These are phyloP conservation scores for Crithidia acanthocephali DNA, from an alignment of 208 protist genomes.

Conservation along the genomic window DNA sequence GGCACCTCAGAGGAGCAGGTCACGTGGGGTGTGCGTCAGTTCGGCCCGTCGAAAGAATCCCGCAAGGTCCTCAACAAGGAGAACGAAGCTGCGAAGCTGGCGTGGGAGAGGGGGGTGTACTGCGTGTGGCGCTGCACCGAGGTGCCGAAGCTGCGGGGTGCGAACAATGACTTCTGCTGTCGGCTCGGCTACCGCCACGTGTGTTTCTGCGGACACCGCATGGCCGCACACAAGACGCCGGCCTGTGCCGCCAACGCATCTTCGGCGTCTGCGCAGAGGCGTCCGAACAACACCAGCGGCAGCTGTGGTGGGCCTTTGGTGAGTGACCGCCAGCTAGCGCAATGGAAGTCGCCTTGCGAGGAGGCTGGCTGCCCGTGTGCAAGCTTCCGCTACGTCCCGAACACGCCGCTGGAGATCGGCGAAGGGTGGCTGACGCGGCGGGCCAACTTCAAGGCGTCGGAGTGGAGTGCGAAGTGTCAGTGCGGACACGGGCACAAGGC, in stretches of 20 bases:
- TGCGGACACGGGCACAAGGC: constrained; percentile 71
- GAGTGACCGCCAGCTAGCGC: constrained; percentile 24
- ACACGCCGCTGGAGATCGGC: constrained; percentile 87
- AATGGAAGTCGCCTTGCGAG: constrained; percentile 41
- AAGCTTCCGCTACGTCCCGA: constrained; percentile 83
- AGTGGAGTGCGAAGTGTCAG: constrained; percentile 83
- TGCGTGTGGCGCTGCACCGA: constrained; percentile 72
- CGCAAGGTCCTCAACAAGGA: constrained; percentile 71
- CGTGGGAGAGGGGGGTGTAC: constrained; percentile 77
- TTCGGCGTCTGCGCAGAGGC: neutral
- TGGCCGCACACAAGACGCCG: constrained; percentile 46
- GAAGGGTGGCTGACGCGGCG: constrained; percentile 81
- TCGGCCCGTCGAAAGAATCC: constrained; percentile 77
- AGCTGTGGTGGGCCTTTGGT: neutral
- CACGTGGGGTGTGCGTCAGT: constrained; percentile 63
- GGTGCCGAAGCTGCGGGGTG: constrained; percentile 43
- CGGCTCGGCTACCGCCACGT: constrained; percentile 65
- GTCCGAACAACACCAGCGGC: neutral
- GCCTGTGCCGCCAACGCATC: constrained; percentile 12
- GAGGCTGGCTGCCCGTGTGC: constrained; percentile 54
- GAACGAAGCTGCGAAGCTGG: constrained; percentile 73
- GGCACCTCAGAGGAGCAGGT: constrained; percentile 72
- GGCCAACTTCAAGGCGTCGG: constrained; percentile 54
- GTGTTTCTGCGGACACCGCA: constrained; percentile 85
- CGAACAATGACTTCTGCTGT: constrained; percentile 81